Evolutionary conservation across 2,329 filamentous ascomycete genomes (phyloP).

Genomic region (Decorospora gaudefroyi): DNA sequence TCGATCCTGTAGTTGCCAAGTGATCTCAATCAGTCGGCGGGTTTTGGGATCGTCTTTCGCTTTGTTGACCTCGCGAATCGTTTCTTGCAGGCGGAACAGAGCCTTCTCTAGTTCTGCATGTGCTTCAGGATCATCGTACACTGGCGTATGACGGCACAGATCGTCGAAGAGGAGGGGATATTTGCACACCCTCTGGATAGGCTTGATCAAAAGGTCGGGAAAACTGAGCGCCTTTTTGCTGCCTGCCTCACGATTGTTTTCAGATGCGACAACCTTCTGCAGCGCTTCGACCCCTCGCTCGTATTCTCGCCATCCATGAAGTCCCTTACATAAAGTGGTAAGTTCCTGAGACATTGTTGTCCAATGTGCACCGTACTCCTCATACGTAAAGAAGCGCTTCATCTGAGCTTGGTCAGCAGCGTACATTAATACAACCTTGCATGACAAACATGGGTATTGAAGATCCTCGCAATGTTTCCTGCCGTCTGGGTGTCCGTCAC

Average conservation of each 20-base stretch:
- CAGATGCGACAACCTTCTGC: constrained; percentile 72
- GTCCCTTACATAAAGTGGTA: constrained; percentile 66
- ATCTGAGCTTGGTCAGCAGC: constrained; percentile 60
- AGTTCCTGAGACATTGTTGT: constrained; percentile 82
- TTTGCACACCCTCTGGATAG: constrained; percentile 88
- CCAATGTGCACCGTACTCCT: constrained; percentile 90
- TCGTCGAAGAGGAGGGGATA: constrained; percentile 88
- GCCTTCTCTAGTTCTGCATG: constrained; percentile 79
- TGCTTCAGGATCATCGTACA: constrained; percentile 80
- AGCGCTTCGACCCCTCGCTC: constrained; percentile 85
- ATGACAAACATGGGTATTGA: constrained; percentile 56
- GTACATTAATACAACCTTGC: constrained; percentile 26
- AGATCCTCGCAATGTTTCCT: constrained; percentile 58
- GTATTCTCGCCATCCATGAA: constrained; percentile 76
- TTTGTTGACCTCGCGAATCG: constrained; percentile 78
- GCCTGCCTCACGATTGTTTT: constrained; percentile 65
- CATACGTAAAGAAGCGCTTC: constrained; percentile 80
- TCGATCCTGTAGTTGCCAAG: constrained; percentile 82
- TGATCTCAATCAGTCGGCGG: constrained; percentile 74
- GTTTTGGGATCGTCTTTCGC: constrained; percentile 77
- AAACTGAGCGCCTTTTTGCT: constrained; percentile 78
- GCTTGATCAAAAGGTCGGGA: constrained; percentile 90
- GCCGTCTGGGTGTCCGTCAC: constrained; percentile 59
- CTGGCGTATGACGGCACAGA: constrained; percentile 79
- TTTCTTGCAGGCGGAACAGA: constrained; percentile 71